Percentiles rank a stretch among this genome's conserved stretches.
Evolutionary conservation across 1,284 basidiomycete genomes (phyloP).

Genomic region (Salmacisia buchloeana): DNA sequence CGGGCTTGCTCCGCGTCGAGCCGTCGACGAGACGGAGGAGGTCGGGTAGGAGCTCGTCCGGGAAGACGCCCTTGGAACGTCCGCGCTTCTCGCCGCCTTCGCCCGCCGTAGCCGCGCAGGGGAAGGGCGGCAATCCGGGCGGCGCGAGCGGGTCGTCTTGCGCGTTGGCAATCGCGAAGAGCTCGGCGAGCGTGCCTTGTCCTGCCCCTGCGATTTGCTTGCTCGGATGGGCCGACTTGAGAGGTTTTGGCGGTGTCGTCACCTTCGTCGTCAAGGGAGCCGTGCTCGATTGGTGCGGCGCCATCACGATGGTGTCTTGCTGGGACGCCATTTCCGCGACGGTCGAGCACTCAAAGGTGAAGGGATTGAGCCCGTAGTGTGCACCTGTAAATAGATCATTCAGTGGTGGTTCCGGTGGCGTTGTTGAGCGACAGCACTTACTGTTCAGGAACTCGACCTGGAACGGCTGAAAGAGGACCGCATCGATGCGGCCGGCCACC

Average conservation of each 20-base stretch:
- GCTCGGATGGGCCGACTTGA: neutral
- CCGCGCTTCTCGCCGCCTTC: neutral
- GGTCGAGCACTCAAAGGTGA: conserved; percentile 26
- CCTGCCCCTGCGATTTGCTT: conserved; percentile 13
- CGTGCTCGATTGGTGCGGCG: neutral
- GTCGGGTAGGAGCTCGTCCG: conserved; percentile 25
- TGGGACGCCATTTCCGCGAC: neutral
- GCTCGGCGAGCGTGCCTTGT: conserved; percentile 1
- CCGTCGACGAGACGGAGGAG: conserved; percentile 30
- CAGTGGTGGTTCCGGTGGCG: neutral
- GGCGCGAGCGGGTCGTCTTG: conserved; percentile 2
- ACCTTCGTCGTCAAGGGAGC: neutral
- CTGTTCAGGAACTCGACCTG: conserved; percentile 44
- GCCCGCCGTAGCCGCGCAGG: neutral
- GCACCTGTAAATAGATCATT: conserved; percentile 14
- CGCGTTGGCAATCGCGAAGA: neutral
- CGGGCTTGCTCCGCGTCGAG: conserved; percentile 33
- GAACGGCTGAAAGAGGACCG: conserved; percentile 37
- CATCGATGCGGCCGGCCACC: conserved; percentile 24
- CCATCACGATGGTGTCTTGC: neutral
- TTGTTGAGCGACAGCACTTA: neutral
- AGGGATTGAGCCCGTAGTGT: conserved; percentile 40
- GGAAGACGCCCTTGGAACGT: conserved; percentile 13
- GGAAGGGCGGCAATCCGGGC: neutral
- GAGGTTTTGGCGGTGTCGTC: neutral